Evolutionary conservation across 2,329 filamentous ascomycete genomes (phyloP).

Genomic region (Aspergillus cejpii): DNA sequence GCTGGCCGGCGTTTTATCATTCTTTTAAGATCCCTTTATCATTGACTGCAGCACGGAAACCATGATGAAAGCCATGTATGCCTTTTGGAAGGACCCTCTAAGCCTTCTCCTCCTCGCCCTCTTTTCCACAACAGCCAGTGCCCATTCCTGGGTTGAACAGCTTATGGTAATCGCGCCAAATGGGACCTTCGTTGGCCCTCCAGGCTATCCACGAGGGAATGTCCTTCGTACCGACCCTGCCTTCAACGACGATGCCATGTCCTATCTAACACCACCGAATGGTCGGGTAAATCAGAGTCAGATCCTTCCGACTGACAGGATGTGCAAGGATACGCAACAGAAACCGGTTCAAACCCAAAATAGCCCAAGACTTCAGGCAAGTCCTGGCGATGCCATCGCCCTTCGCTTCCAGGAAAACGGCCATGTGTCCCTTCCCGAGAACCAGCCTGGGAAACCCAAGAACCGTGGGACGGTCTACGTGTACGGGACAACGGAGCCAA

Average conservation of each 20-base stretch:
- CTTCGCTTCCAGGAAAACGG: constrained; percentile 69
- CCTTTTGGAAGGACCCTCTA: constrained; percentile 1
- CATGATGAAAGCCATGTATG: constrained; percentile 4
- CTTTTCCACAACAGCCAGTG: constrained; percentile 31
- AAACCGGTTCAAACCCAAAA: constrained; percentile 51
- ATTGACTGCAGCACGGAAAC: background rate
- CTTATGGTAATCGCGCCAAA: constrained; percentile 64
- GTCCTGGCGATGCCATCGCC: constrained; percentile 58
- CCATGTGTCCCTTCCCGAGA: constrained; percentile 58
- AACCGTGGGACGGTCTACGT: constrained; percentile 68
- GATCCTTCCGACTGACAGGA: constrained; percentile 47
- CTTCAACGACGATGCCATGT: constrained; percentile 54
- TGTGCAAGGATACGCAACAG: constrained; percentile 61
- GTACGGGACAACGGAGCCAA: constrained; percentile 62
- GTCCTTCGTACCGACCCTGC: constrained; percentile 50
- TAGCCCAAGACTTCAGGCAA: constrained; percentile 57
- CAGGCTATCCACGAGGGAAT: constrained; percentile 71
- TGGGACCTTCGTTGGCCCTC: constrained; percentile 62
- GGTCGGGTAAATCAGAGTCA: constrained; percentile 45
- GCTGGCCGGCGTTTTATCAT: constrained; percentile 14
- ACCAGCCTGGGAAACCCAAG: constrained; percentile 53
- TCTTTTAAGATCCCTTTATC: background rate
- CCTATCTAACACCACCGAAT: constrained; percentile 56
- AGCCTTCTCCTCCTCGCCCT: constrained; percentile 21
- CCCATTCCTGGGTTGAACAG: constrained; percentile 80